These are phyloP conservation scores for Aureobasidium pullulans DNA, from an alignment of 2,329 filamentous ascomycete species.

Conservation along the genomic window DNA sequence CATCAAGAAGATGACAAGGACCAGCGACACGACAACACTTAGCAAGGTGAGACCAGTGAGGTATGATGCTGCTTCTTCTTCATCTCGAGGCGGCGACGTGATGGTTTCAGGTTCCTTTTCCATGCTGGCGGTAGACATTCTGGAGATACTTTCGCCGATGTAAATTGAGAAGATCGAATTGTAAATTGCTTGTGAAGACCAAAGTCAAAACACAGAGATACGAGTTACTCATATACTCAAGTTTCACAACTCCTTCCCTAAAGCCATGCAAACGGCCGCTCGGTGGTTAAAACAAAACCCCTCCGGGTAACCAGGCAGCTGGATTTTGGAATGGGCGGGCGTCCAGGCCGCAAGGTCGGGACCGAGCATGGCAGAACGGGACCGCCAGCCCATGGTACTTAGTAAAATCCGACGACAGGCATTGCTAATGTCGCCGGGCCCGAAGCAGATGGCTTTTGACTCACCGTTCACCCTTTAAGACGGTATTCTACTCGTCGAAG, in stretches of 20 bases:
- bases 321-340: slow-evolving; percentile 7
- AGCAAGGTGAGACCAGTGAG: slow-evolving; percentile 27
- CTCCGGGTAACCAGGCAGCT: slow-evolving; percentile 5
- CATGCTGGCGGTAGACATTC: neutral
- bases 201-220: neutral
- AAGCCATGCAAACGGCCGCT: neutral
- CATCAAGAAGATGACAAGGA: slow-evolving; percentile 13
- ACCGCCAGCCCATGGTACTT: slow-evolving; percentile 1
- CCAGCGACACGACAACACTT: slow-evolving; percentile 19
- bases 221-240: neutral
- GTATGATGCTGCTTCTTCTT: slow-evolving; percentile 30
- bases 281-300: neutral
- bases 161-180: neutral
- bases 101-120: neutral
- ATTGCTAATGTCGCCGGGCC: neutral
- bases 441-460: neutral
- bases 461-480: neutral
- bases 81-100: slow-evolving; percentile 11
- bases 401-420: neutral
- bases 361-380: slow-evolving; percentile 1
- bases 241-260: neutral
- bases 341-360: neutral
- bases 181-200: neutral
- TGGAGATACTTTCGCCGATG: neutral
- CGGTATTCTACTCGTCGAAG: neutral